Evolutionary conservation across 2,329 filamentous ascomycete species (phyloP), one percentile per base, ranked within the genome.

Genomic region (Mycosphaerella arachidis): DNA sequence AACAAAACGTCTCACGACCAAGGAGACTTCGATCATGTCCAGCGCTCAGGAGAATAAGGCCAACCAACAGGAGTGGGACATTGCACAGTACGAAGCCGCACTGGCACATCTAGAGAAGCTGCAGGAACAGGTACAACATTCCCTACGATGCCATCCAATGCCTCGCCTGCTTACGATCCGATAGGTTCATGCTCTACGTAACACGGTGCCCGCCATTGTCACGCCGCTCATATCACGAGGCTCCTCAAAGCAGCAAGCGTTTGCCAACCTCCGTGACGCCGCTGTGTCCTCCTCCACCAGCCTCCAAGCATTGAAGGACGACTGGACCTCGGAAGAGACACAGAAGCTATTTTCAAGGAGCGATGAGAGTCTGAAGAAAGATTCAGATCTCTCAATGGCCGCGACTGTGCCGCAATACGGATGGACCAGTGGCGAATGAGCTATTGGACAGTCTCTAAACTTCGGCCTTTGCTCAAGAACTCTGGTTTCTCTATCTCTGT

Each of bases 41-140:
- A 52, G 12, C 24, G 29, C 27, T n/a, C 29, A 52, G 50, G 29
- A 52, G 50, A 35, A n/a, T 3, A 20, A 3, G 13, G 35, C 2
- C 10, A 16, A 1, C 29, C 48, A 59, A 58, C 58, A 61, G 27
- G 55, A 57, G 27, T 69, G 65, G 65, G 55, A 65, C 37, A 57
- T 61, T 5, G 57, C 58, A 43, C 58, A 69, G 52, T 68, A 66
- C 62, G 72, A 71, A 66, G 71, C 72, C 58, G 77, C 77, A 2
- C 76, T 81, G 45, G 76, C 76, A 35, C 73, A 76, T 50, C 71
- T 81, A 20, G 76, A 79, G 63, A 67, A 70, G 45, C 70, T 81
- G 4, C 76, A 79, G 63, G 70, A 74, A 46, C 74, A 79, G 68
- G 78, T 78, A 62, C 27, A 60, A 52, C 13, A n/a, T 7, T 16